Evolutionary conservation across 495 filamentous ascomycete genomes (phyloP), one percentile per base, ranked within the genome.

Genomic region (Podospora tetraspora): DNA sequence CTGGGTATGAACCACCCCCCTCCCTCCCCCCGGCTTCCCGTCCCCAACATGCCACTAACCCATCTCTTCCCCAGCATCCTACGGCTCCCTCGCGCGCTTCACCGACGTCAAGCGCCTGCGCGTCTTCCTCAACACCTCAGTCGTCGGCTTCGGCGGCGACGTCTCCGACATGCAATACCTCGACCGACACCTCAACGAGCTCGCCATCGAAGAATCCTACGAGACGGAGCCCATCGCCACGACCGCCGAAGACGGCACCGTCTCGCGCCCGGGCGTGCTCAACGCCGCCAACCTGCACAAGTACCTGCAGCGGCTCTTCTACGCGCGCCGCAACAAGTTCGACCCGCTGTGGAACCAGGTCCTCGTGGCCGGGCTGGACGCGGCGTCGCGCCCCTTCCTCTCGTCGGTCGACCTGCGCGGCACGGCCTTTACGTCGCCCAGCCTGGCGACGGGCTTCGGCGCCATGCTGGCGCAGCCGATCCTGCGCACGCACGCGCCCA

Each of bases 101-200:
- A 92, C 92, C 73, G 91, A 97, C 80, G 92, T 97, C 72, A 94
- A 97, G 81, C 85, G 87, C 66, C 91, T 99, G 68, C 91, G 91
- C 69, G 84, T 87, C 68, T 98, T 99, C 81, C 89, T 89, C 80
- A 84, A 87, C 71, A 82, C 86, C 57, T 89, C 90, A 29, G 80
- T 97, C 66, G 80, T 98, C 76, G 90, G 92, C 69, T 94, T 97
- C 83, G 90, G 93, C 79, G 92, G 96, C 79, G 91, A 98, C 82
- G 92, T 99, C 64, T 94, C 90, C 68, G 95, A 99, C 83, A 98
- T 99, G 95, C 95, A 99, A 82, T 92, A 93, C 80, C 88, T 99
- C 25, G 90, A 96, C 85, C 92, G 95, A 64, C 86, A 96, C 68
- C 88, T 99, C 67, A 88, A 85, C 74, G 89, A 91, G 65, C 89